phyloP scores from a whole-genome alignment of 208 protist species.

The Acanthamoeba triangularis region DNA sequence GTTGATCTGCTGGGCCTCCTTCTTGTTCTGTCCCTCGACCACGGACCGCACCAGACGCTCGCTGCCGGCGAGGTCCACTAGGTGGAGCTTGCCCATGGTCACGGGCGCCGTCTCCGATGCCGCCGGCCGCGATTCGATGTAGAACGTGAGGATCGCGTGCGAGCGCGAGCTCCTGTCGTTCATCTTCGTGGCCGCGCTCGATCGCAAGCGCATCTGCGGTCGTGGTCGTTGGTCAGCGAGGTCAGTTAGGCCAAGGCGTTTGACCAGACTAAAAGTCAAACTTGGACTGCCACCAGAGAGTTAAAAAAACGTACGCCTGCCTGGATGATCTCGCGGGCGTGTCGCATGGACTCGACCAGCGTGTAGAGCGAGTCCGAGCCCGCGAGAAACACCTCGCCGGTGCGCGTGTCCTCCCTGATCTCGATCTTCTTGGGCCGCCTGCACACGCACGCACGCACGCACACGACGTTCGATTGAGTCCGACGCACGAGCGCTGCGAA shows the following conservation, averaged over 20 bases:
- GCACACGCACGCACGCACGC: too few species aligned
- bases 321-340: conserved; percentile 38
- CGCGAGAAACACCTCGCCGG: conserved; percentile 24
- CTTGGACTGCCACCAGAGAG: too few species aligned
- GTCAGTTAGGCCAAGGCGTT: too few species aligned
- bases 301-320: too few species aligned
- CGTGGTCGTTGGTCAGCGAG: too few species aligned
- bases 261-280: neutral
- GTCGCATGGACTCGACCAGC: conserved; percentile 4
- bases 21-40: conserved; percentile 69
- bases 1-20: conserved; percentile 82
- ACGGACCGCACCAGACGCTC: conserved; percentile 53
- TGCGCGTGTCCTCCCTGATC: conserved; percentile 41
- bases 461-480: neutral
- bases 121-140: neutral
- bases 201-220: conserved; percentile 58
- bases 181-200: conserved; percentile 86
- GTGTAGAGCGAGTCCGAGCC: conserved; percentile 67
- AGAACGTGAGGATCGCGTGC: conserved; percentile 87
- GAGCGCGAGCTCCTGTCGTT: conserved; percentile 88
- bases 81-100: conserved; percentile 77
- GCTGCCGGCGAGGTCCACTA: conserved; percentile 84
- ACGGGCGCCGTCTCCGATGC: neutral
- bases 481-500: neutral
- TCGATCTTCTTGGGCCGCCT: conserved; percentile 62